Evolutionary conservation across 2,329 filamentous ascomycete species (phyloP).

Genomic region (Alternaria tenuissima): DNA sequence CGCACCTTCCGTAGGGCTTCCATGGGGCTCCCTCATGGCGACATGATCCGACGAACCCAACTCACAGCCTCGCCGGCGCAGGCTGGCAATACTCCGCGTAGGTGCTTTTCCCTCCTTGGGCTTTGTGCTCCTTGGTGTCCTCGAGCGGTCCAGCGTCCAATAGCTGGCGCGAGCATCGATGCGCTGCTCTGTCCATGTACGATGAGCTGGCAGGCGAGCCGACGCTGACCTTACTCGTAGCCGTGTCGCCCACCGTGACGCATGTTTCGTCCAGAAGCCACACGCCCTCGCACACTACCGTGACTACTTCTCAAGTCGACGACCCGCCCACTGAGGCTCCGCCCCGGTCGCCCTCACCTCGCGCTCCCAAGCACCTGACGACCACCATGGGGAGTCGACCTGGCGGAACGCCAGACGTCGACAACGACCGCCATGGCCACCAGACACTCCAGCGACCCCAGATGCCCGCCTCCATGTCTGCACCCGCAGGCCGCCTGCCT

Average conservation of each 20-base stretch:
- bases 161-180: slow-evolving; percentile 40
- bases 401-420: slow-evolving; percentile 38
- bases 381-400: slow-evolving; percentile 49
- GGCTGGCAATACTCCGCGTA: slow-evolving; percentile 65
- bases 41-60: slow-evolving; percentile 49
- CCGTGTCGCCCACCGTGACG: slow-evolving; percentile 61
- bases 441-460: slow-evolving; percentile 36
- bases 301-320: slow-evolving; percentile 55
- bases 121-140: slow-evolving; percentile 7
- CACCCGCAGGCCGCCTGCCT: slow-evolving; percentile 56
- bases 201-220: slow-evolving; percentile 51
- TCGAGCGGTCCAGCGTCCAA: slow-evolving; percentile 30
- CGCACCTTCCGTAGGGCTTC: slow-evolving; percentile 15
- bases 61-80: slow-evolving; percentile 64
- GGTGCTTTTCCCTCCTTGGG: slow-evolving; percentile 49
- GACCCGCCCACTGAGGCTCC: slow-evolving; percentile 61
- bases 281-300: slow-evolving; percentile 57
- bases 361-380: slow-evolving; percentile 32
- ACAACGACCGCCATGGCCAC: slow-evolving; percentile 16
- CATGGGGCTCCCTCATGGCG: slow-evolving; percentile 30
- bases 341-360: slow-evolving; percentile 56
- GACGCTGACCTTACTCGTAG: slow-evolving; percentile 51
- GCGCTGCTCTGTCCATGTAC: slow-evolving; percentile 42
- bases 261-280: slow-evolving; percentile 63
- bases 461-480: slow-evolving; percentile 56